Evolutionary conservation across 2,329 filamentous ascomycete genomes (phyloP), one percentile per base, ranked within the genome.

Genomic region (Alternaria sp.): DNA sequence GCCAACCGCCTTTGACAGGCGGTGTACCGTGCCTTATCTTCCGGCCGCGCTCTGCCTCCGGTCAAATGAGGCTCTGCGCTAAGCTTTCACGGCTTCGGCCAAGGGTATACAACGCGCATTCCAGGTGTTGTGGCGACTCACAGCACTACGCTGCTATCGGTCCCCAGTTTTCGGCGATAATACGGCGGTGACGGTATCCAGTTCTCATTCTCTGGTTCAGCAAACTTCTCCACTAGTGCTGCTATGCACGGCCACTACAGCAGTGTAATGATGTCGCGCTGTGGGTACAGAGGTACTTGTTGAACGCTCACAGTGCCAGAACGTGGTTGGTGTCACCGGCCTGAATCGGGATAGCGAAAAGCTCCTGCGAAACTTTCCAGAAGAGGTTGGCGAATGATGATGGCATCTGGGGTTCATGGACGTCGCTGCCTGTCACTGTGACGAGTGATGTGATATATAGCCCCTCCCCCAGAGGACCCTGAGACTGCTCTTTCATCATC

Each of bases 271-370:
- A 73, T 74, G 72, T 74, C 68, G 69, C 58, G 63, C 15, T 68
- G 72, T 74, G 72, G 72, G 59, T 73, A 74, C 71, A 59, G 26
- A 69, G 67, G 59, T 74, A 69, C 67, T 68, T 71, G 71, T 70
- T 72, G 70, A 65, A 67, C 62, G 58, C 57, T 62, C 66, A 57
- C 61, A 32, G 25, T 61, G 53, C 51, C 55, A 50, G 32, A 52
- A 26, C 43, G 50, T 57, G 59, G 30, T 57, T 63, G 60, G 60
- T 59, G 57, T 60, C 49, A 40, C 67, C 71, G 71, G 70, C 69
- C 62, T 65, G 61, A 68, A 55, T 70, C 70, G 72, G 67, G 67
- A 67, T 67, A 70, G 62, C 43, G 36, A 47, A 61, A 66, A 65
- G 61, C 26, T 53, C 52, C 60, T 62, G 60, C 53, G 50, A 61